Conservation (phyloP, 306 rosid genomes). For the Phaseolus lunatus region DNA sequence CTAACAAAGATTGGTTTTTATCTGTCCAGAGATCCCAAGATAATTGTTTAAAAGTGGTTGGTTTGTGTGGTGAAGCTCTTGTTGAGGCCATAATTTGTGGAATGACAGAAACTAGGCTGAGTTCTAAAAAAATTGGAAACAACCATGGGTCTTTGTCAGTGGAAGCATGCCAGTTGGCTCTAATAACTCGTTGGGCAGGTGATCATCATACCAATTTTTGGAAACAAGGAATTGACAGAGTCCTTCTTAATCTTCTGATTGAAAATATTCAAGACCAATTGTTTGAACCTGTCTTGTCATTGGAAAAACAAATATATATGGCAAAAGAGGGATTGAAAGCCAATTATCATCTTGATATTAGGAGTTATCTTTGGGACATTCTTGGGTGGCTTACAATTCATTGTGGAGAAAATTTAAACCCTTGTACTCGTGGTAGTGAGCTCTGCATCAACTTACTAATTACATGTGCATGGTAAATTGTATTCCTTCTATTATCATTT, state of each 20-base stretch:
- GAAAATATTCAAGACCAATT: slow-evolving; percentile 56
- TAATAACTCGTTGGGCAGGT: slow-evolving; percentile 81
- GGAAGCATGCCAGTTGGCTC: slow-evolving; percentile 84
- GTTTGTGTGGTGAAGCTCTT: slow-evolving; percentile 68
- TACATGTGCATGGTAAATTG: slow-evolving; percentile 74
- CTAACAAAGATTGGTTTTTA: slow-evolving; percentile 37
- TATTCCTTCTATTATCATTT: slow-evolving; percentile 33
- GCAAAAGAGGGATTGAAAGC: slow-evolving; percentile 59
- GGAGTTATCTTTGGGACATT: slow-evolving; percentile 81
- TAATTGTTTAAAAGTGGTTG: slow-evolving; percentile 53
- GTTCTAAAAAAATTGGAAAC: slow-evolving; percentile 53
- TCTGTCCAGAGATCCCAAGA: slow-evolving; percentile 71
- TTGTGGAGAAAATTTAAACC: slow-evolving; percentile 66
- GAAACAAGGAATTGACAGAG: slow-evolving; percentile 71
- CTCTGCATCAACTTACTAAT: slow-evolving; percentile 64
- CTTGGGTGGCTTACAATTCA: slow-evolving; percentile 84
- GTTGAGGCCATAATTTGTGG: slow-evolving; percentile 69
- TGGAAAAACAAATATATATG: slow-evolving; percentile 67
- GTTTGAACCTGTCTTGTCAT: slow-evolving; percentile 48
- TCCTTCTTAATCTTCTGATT: slow-evolving; percentile 76
- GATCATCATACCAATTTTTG: slow-evolving; percentile 78
- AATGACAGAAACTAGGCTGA: slow-evolving; percentile 56
- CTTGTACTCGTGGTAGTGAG: slow-evolving; percentile 47
- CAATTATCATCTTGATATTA: slow-evolving; percentile 57
- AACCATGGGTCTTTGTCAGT: slow-evolving; percentile 57